A percentile compares a stretch with the other conserved stretches of the same genome.
These are phyloP conservation scores for Catenaria anguillulae DNA, from an alignment of 371 early-diverging fungal species.

Conservation along the genomic window DNA sequence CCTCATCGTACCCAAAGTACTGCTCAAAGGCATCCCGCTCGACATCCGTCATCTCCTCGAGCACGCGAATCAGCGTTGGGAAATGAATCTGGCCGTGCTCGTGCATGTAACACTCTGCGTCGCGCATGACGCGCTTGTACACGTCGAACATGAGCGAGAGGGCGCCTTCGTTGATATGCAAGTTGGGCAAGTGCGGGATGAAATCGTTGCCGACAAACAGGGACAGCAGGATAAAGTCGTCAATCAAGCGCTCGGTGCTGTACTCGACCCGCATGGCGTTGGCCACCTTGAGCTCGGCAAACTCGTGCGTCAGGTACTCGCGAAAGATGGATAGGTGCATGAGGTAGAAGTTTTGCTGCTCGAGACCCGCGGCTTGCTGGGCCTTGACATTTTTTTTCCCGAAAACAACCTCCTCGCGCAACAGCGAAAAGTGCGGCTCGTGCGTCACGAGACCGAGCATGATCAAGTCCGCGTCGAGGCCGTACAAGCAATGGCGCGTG, in stretches of 20 bases:
- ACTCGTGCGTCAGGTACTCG: slow-evolving; percentile 79
- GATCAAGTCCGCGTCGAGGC: slow-evolving; percentile 98
- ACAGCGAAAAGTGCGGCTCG: slow-evolving; percentile 89
- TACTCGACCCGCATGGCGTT: slow-evolving; percentile 40
- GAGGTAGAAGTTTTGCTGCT: slow-evolving; percentile 65
- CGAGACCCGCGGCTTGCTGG: background rate
- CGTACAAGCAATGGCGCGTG: slow-evolving; percentile 89
- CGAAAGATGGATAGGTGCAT: slow-evolving; percentile 75
- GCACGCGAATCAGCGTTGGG: background rate
- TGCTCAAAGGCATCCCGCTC: background rate
- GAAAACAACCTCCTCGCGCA: slow-evolving; percentile 92
- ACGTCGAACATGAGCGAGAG: slow-evolving; percentile 74
- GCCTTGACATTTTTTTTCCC: slow-evolving; percentile 23
- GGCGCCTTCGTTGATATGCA: slow-evolving; percentile 96
- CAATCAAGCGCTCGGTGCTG: slow-evolving; percentile 84
- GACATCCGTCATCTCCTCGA: background rate
- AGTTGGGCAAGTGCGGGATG: slow-evolving; percentile 92
- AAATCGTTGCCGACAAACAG: slow-evolving; percentile 99
- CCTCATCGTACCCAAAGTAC: background rate
- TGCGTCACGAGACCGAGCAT: slow-evolving; percentile 98
- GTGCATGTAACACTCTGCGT: slow-evolving; percentile 76
- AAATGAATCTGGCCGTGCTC: slow-evolving; percentile 1
- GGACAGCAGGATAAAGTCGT: slow-evolving; percentile 98
- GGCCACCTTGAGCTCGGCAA: slow-evolving; percentile 31
- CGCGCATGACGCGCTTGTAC: slow-evolving; percentile 62